Evolutionary conservation across 345 rosid species (phyloP).

Genomic region (Salix brachista): DNA sequence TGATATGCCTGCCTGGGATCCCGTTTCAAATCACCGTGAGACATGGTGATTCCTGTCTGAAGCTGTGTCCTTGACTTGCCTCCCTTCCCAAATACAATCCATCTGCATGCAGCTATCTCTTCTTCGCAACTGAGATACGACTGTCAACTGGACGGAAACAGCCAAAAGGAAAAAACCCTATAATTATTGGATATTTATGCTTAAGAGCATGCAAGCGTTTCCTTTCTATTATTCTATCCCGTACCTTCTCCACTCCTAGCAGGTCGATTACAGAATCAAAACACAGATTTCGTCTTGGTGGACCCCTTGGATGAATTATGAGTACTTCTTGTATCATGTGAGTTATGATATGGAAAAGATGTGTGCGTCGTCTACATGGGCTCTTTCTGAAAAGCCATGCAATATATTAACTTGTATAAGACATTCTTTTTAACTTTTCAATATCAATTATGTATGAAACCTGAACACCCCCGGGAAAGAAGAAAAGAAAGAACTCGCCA

Average conservation of each 20-base stretch:
- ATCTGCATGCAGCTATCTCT: not conserved
- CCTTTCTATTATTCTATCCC: not conserved
- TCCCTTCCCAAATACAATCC: not conserved
- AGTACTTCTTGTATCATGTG: not conserved
- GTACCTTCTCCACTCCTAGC: not conserved
- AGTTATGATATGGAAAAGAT: not conserved
- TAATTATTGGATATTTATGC: slow-evolving; percentile 24
- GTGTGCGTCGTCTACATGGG: not conserved
- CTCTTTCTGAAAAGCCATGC: too few species aligned
- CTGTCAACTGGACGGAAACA: not conserved
- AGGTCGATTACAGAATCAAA: not conserved
- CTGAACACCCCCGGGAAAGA: too few species aligned
- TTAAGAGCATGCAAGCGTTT: slow-evolving; percentile 11
- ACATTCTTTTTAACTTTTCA: too few species aligned
- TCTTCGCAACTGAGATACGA: not conserved
- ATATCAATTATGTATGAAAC: too few species aligned
- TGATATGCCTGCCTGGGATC: not conserved
- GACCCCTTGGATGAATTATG: not conserved
- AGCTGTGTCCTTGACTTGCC: slow-evolving; percentile 15
- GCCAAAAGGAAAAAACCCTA: not conserved
- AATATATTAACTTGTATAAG: too few species aligned
- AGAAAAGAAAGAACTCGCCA: too few species aligned
- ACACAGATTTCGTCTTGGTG: not conserved
- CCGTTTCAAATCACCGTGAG: slow-evolving; percentile 14
- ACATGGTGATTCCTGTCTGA: slow-evolving; percentile 29